These are phyloP conservation scores for Collybia sp. DNA, from an alignment of 768 basidiomycete species.

Conservation along the genomic window DNA sequence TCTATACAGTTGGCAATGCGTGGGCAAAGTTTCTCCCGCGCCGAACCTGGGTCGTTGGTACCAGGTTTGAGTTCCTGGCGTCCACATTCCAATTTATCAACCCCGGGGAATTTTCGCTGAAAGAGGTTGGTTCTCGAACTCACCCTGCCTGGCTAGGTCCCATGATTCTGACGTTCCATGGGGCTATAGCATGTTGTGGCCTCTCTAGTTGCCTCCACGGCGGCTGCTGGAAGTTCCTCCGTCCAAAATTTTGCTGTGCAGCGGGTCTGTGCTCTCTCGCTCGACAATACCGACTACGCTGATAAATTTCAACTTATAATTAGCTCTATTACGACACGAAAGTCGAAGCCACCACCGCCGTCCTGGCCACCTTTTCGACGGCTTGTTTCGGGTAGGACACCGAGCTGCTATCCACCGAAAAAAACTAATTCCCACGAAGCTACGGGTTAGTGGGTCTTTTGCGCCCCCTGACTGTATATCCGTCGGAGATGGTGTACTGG, in stretches of 20 bases:
- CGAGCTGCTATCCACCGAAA: background rate
- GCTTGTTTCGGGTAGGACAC: constrained; percentile 51
- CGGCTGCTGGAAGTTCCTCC: constrained; percentile 45
- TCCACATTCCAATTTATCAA: constrained; percentile 45
- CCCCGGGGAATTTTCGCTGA: constrained; percentile 51
- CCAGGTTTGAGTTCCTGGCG: constrained; percentile 33
- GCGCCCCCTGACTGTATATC: constrained; percentile 55
- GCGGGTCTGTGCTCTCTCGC: constrained; percentile 26
- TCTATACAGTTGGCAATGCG: constrained; percentile 43
- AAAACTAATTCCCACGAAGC: constrained; percentile 18
- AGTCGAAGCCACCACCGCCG: constrained; percentile 48
- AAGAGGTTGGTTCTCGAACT: constrained; percentile 38
- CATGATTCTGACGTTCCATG: background rate
- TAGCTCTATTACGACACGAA: constrained; percentile 59
- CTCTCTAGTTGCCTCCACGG: constrained; percentile 52
- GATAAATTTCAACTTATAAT: background rate
- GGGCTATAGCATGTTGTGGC: constrained; percentile 48
- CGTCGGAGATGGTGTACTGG: constrained; percentile 65
- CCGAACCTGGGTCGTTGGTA: constrained; percentile 36
- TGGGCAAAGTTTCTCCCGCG: constrained; percentile 47
- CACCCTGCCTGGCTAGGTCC: background rate
- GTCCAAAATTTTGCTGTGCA: constrained; percentile 62
- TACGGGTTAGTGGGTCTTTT: constrained; percentile 58
- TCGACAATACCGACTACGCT: background rate
- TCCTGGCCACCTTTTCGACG: constrained; percentile 61